phyloP scores from a whole-genome alignment of 2,329 filamentous ascomycete genomes.

The Dactylellina cionopaga region DNA sequence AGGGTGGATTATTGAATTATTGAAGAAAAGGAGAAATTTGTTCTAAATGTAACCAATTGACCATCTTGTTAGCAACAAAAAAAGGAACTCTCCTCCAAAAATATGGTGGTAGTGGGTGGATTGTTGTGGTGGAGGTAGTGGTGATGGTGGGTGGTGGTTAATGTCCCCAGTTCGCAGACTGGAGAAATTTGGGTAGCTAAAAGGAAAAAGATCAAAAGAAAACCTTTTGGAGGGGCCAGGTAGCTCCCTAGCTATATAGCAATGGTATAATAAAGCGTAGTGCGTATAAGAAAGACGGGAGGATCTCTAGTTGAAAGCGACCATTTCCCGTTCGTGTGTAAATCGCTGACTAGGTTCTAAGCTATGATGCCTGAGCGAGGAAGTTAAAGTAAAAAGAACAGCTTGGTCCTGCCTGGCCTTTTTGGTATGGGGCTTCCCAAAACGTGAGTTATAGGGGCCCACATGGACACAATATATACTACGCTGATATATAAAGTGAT shows the following conservation, averaged over 20 bases:
- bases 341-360: conserved; percentile 6
- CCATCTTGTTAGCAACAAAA: conserved; percentile 46
- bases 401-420: conserved; percentile 26
- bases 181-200: conserved; percentile 6
- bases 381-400: conserved; percentile 10
- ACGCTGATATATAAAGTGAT: background rate
- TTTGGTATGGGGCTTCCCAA: conserved; percentile 50
- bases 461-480: conserved; percentile 6
- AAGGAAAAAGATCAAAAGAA: background rate
- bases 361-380: conserved; percentile 39
- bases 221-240: conserved; percentile 28
- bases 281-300: conserved; percentile 20
- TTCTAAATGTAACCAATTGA: conserved; percentile 44
- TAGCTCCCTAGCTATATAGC: conserved; percentile 24
- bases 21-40: conserved; percentile 19
- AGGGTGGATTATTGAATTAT: conserved; percentile 21
- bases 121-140: conserved; percentile 2
- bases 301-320: conserved; percentile 31
- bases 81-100: conserved; percentile 22
- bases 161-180: conserved; percentile 8
- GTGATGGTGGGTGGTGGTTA: conserved; percentile 11
- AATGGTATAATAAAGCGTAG: background rate
- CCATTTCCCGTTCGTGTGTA: conserved; percentile 34
- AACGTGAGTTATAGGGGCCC: conserved; percentile 38
- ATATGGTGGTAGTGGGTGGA: conserved; percentile 9